Percentiles rank a stretch among this genome's conserved stretches.
phyloP scores from a whole-genome alignment of 2,329 filamentous ascomycete genomes.

The Polychaeton citri region DNA sequence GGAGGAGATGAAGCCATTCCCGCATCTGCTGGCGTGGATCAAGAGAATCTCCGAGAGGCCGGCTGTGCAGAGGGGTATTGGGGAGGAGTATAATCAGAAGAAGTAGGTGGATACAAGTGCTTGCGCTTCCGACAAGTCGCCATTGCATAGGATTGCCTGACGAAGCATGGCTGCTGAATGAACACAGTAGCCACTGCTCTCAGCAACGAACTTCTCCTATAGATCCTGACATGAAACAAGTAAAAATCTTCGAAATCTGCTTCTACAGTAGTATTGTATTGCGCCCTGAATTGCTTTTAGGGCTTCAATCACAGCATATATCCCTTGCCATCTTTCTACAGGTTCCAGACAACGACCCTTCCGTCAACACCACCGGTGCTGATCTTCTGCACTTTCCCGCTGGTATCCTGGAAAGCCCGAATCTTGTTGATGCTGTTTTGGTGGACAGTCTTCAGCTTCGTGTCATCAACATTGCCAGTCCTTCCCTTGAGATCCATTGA shows the following conservation, averaged over 20 bases:
- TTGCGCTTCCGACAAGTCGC: no score
- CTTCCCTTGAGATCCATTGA: constrained; percentile 99
- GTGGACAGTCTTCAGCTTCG: constrained; percentile 85
- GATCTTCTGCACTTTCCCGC: constrained; percentile 52
- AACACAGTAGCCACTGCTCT: no score
- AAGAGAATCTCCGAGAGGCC: constrained; percentile 36
- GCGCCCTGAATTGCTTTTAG: no score
- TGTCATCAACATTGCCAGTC: constrained; percentile 52
- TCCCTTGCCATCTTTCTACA: constrained; percentile 21
- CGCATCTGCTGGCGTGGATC: constrained; percentile 40
- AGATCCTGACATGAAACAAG: no score
- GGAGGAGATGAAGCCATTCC: constrained; percentile 38
- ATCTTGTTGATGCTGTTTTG: constrained; percentile 91
- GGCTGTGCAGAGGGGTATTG: constrained; percentile 35
- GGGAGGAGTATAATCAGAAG: constrained; percentile 21
- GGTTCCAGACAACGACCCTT: constrained; percentile 33
- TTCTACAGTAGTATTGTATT: no score
- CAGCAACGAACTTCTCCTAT: no score
- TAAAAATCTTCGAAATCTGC: no score
- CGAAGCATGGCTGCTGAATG: no score
- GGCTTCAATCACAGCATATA: no score
- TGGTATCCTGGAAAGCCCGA: constrained; percentile 57
- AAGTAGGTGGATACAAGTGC: no score
- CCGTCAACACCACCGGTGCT: constrained; percentile 48
- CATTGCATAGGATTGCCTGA: no score